Evolutionary conservation across 1,284 basidiomycete genomes (phyloP).

Genomic region (Puccinia horiana): DNA sequence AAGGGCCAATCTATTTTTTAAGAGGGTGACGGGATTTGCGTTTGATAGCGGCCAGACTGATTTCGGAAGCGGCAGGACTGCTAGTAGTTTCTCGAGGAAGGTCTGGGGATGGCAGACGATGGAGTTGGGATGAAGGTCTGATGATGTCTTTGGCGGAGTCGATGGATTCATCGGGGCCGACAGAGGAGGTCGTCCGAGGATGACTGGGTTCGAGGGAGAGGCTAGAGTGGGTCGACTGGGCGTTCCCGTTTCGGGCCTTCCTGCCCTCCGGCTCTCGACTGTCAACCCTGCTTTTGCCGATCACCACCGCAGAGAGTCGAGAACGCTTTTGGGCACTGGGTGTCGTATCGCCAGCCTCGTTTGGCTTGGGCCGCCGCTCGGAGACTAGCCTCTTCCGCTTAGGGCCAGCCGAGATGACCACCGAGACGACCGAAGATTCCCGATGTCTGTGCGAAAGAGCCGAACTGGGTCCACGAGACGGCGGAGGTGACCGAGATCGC

Average conservation of each 20-base stretch:
- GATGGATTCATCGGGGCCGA: background rate
- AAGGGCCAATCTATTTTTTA: background rate
- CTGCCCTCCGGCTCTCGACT: background rate
- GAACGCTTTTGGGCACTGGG: background rate
- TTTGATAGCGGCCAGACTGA: constrained; percentile 43
- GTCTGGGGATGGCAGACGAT: background rate
- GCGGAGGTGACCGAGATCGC: background rate
- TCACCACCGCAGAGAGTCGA: constrained; percentile 22
- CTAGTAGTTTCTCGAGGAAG: background rate
- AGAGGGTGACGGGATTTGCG: constrained; percentile 8
- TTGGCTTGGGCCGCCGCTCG: background rate
- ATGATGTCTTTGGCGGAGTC: background rate
- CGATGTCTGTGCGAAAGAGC: background rate
- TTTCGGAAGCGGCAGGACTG: constrained; percentile 24
- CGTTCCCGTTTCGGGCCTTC: background rate
- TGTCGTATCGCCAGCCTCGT: background rate
- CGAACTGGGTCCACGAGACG: background rate
- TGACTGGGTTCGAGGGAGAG: background rate
- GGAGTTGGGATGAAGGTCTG: too few species aligned
- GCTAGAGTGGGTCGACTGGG: background rate
- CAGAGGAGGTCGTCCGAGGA: background rate
- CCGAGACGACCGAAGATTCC: constrained; percentile 27
- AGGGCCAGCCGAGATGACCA: constrained; percentile 14
- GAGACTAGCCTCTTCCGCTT: constrained; percentile 32
- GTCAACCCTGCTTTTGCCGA: constrained; percentile 10